phyloP scores from a whole-genome alignment of 768 basidiomycete species.

The Cyathus striatus region DNA sequence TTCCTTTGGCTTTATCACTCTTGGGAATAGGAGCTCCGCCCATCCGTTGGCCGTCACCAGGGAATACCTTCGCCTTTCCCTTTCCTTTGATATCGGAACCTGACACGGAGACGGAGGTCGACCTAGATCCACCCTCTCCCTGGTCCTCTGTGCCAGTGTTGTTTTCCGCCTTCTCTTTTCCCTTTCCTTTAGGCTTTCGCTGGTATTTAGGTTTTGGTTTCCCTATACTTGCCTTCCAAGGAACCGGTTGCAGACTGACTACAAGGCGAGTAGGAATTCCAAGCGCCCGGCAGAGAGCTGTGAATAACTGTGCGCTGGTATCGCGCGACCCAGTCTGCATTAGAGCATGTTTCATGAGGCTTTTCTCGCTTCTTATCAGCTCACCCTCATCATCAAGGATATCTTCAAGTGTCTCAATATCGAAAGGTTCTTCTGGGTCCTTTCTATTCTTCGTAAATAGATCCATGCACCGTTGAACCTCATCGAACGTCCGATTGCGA shows the following conservation, averaged over 20 bases:
- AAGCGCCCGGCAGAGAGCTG: conserved; percentile 80
- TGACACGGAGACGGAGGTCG: conserved; percentile 12
- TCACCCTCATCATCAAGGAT: conserved; percentile 57
- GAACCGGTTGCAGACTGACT: conserved; percentile 86
- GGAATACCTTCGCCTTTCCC: conserved; percentile 21
- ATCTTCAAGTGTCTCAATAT: conserved; percentile 40
- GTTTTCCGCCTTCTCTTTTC: conserved; percentile 28
- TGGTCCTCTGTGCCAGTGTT: conserved; percentile 20
- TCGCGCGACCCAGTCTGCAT: conserved; percentile 80
- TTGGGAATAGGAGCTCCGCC: conserved; percentile 29
- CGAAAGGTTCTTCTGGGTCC: conserved; percentile 20
- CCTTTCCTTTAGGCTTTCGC: conserved; percentile 31
- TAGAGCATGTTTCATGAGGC: conserved; percentile 90
- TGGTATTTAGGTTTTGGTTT: conserved; percentile 42
- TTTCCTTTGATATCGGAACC: conserved; percentile 26
- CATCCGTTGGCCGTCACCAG: conserved; percentile 35
- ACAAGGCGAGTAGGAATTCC: conserved; percentile 85
- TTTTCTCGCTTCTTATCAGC: conserved; percentile 69
- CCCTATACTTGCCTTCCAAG: conserved; percentile 73
- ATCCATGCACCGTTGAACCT: conserved; percentile 47
- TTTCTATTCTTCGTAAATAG: conserved; percentile 20
- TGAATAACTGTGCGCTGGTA: conserved; percentile 86
- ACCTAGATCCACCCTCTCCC: conserved; percentile 19
- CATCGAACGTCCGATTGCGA: conserved; percentile 71
- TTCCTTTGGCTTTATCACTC: conserved; percentile 50